A percentile compares a stretch with the other conserved stretches of the same genome.
Evolutionary conservation across 2,329 filamentous ascomycete genomes (phyloP).

Genomic region (Alternaria dauci): DNA sequence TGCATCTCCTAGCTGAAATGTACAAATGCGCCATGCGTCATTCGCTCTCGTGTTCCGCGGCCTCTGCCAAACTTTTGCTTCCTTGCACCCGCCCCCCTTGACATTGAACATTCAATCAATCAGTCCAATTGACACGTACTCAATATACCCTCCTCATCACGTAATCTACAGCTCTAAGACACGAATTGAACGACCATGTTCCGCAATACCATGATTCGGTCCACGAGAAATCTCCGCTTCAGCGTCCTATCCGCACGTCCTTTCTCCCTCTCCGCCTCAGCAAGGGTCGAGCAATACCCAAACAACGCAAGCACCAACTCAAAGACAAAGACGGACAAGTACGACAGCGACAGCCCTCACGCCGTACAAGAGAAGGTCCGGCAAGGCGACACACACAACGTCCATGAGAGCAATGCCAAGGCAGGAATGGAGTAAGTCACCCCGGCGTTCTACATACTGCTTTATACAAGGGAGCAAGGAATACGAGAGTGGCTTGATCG

Average conservation of each 20-base stretch:
- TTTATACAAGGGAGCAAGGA: not conserved
- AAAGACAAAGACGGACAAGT: constrained; percentile 35
- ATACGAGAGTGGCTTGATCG: not conserved
- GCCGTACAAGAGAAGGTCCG: constrained; percentile 36
- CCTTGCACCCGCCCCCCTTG: not conserved
- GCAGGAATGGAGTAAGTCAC: constrained; percentile 46
- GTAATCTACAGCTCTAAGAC: not conserved
- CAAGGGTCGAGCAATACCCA: constrained; percentile 23
- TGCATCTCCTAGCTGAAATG: constrained; percentile 12
- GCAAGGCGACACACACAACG: constrained; percentile 47
- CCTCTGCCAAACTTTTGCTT: not conserved
- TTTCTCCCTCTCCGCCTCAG: constrained; percentile 28
- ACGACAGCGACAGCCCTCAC: constrained; percentile 36
- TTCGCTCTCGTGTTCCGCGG: constrained; percentile 5
- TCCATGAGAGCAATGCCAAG: constrained; percentile 44
- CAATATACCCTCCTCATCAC: not conserved
- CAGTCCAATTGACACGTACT: not conserved
- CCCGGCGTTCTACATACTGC: not conserved
- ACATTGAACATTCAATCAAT: not conserved
- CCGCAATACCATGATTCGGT: constrained; percentile 19
- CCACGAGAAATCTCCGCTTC: constrained; percentile 15
- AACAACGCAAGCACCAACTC: constrained; percentile 29
- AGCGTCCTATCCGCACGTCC: constrained; percentile 12
- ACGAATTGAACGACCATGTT: constrained; percentile 15
- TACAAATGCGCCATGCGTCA: constrained; percentile 27